Percentiles rank a stretch among this genome's conserved stretches.
Evolutionary conservation across 1,139 yeast species (phyloP).

Genomic region (Yamadazyma dendronema): DNA sequence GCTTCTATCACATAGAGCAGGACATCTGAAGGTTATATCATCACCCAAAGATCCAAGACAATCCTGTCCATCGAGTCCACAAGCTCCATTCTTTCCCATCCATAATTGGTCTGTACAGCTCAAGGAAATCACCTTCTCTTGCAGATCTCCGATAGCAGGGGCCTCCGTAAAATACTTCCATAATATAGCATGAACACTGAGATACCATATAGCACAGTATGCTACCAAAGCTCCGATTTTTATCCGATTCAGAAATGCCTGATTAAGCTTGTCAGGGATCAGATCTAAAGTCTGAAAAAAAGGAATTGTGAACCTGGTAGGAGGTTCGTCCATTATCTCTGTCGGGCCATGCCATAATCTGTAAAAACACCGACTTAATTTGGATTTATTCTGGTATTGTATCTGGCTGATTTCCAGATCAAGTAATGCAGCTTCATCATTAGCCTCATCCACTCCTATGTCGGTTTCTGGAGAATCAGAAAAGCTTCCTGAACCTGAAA

Average conservation of each 20-base stretch:
- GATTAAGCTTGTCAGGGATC: conserved; percentile 41
- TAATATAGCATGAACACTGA: conserved; percentile 26
- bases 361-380: conserved; percentile 4
- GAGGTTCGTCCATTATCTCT: conserved; percentile 48
- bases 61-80: conserved; percentile 67
- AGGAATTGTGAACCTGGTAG: conserved; percentile 22
- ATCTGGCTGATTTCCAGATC: conserved; percentile 9
- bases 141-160: conserved; percentile 18
- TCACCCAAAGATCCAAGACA: conserved; percentile 48
- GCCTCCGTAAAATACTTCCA: conserved; percentile 40
- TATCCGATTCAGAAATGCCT: conserved; percentile 23
- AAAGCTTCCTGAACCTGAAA: too few species aligned
- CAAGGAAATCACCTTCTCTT: conserved; percentile 24
- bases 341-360: conserved; percentile 53
- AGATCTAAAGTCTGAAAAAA: conserved; percentile 30
- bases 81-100: conserved; percentile 71
- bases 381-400: conserved; percentile 3
- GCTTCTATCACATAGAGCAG: conserved; percentile 81
- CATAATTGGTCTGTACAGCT: conserved; percentile 53
- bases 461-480: not conserved
- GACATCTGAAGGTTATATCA: conserved; percentile 71
- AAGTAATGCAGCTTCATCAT: conserved; percentile 6
- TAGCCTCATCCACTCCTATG: not conserved
- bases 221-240: conserved; percentile 29
- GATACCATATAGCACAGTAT: conserved; percentile 40